Base-by-base conservation (phyloP, 768 basidiomycete species). In the Kockovaella imperatae region DNA sequence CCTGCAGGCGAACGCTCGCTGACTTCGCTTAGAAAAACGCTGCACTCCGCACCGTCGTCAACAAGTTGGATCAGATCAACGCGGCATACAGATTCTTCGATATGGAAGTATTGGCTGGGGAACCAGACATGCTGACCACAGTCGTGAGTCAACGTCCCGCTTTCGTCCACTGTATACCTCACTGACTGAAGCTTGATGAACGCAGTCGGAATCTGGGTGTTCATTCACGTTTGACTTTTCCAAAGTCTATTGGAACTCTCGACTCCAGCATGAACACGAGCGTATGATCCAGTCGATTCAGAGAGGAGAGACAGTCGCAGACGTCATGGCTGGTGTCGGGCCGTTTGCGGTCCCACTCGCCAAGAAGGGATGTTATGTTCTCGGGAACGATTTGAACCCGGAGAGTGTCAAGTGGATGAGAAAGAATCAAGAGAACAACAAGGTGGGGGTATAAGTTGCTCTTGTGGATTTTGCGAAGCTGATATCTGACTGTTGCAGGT, bases 201-300 rank as follows among this genome's bases (percentile, higher is more conserved):
- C 18, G 5, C 60, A 95, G 90, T 77, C 77, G 54, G 93, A 99
- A 75, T 80, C 83, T 6, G 78, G 81, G 58, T 96, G 90, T 69
- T 76, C 75, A 26, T 97, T 97, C 72, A 83, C 78, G 1, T 97
- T 99, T 61, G 90, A 99, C 69, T 99, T 97, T 65, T 82, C 84
- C 5, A 77, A 82, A 64, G 95, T 97, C 11, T 99, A 99, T 72
- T 99, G 91, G 91, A 99, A 99, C 74, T 93, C 91, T 14, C 82
- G 95, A 30, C 74, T 99, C 29, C 85, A 88, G 49, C 81, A 82
- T 3, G 95, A 99, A 65, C 95, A 99, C 64, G 80, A 82, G 23
- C 83, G 91, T 2, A 76, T 99, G 14, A 85, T 97, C 34, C 68
- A 77, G 15, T 56, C 76, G 29, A 91, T 96, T 72, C 67, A 77